Evolutionary conservation across 1,139 yeast species (phyloP), one percentile per base, ranked within the genome.

Genomic region (Geotrichum fermentans): DNA sequence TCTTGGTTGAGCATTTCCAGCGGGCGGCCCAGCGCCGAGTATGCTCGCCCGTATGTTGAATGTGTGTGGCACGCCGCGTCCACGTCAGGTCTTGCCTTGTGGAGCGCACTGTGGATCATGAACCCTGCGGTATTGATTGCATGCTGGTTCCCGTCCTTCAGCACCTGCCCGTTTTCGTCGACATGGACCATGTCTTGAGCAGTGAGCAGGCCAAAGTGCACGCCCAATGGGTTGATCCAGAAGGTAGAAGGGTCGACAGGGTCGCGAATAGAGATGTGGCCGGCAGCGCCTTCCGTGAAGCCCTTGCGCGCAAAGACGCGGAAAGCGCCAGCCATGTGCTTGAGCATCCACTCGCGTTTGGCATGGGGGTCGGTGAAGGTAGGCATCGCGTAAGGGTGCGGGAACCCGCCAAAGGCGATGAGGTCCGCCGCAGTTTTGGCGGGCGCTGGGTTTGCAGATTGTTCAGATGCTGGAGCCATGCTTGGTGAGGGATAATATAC

Each of bases 51-150:
- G 61, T 79, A 76, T 30, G 75, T 69, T 2, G 90, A 82, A 59
- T 85, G 95, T 7, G 89, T 76, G 64, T 85, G 95, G 61, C 92
- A 83, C 2, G 94, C 94, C 20, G 94, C 92, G 58, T 79, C 72
- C 17, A 85, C 82, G 57, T 85, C 90, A 1, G 90, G 92, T 53
- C 94, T 74, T 6, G 87, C 84, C 61, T 74, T 75, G 68, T 85
- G 95, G 33, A 85, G 64, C 16, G 86, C 89, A 0, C 85, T 78
- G 61, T 85, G 95, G 65, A 85, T 85, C 53, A 80, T 78, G 69
- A 84, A 85, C 0, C 95, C 95, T 1, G 95, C 94, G 26, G 84
- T 79, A 61, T 85, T 85, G 52, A 85, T 78, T 1, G 90, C 82
- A 16, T 44, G 41, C 56, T 75, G 77, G 56, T 80, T 76, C 0